These are phyloP conservation scores for Spinellus fusiger DNA, from an alignment of 192 early-diverging fungal genomes.

Conservation along the genomic window DNA sequence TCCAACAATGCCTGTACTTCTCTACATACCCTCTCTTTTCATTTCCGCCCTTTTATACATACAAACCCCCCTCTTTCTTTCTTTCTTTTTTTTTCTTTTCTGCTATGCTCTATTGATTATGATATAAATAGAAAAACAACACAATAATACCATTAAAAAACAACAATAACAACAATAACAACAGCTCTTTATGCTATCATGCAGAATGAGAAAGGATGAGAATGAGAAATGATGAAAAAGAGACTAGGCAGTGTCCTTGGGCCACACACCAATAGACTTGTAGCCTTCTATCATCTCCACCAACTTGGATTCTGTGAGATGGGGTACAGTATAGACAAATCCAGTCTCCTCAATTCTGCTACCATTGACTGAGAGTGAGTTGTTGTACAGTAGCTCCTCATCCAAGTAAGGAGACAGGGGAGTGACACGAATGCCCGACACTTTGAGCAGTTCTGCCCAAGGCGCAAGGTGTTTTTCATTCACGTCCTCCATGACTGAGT, in stretches of 20 bases:
- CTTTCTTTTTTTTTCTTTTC: conserved; percentile 1
- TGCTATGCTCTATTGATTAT: neutral
- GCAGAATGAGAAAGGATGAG: too few species aligned
- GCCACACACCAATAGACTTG: conserved; percentile 81
- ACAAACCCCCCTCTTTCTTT: neutral
- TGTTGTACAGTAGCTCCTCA: conserved; percentile 84
- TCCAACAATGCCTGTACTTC: too few species aligned
- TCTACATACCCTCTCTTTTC: too few species aligned
- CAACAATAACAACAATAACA: too few species aligned
- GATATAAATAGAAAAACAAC: neutral
- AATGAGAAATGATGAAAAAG: too few species aligned
- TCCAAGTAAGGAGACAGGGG: conserved; percentile 92
- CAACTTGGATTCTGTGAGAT: conserved; percentile 62
- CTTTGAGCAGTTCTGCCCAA: conserved; percentile 81
- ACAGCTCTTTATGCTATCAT: too few species aligned
- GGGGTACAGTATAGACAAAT: conserved; percentile 62
- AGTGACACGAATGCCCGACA: conserved; percentile 65
- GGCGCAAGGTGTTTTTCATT: conserved; percentile 92
- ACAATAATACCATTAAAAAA: too few species aligned
- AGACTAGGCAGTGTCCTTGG: conserved; percentile 26
- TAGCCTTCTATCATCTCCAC: conserved; percentile 75
- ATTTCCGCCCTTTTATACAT: too few species aligned
- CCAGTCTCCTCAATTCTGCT: conserved; percentile 70
- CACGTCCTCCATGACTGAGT: conserved; percentile 72
- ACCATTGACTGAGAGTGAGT: conserved; percentile 80